phyloP scores from a whole-genome alignment of 2,329 filamentous ascomycete genomes.

The Arachnomyces sp. region DNA sequence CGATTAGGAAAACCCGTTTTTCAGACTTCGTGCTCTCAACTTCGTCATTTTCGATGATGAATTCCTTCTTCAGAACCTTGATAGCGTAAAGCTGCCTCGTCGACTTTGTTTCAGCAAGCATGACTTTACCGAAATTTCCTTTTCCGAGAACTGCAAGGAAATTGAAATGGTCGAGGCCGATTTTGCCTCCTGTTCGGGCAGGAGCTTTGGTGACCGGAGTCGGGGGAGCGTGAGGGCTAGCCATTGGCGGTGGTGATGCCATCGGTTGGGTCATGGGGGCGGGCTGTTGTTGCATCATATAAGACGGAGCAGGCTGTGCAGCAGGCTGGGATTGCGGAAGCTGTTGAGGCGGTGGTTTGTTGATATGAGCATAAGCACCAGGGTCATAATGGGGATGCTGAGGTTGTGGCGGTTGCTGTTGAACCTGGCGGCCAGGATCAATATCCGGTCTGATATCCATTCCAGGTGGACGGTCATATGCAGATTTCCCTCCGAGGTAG shows the following conservation, averaged over 20 bases:
- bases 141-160: constrained; percentile 97
- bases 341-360: constrained; percentile 13
- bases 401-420: constrained; percentile 34
- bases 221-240: constrained; percentile 22
- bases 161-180: constrained; percentile 97
- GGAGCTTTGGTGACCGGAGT: constrained; percentile 31
- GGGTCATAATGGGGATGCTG: constrained; percentile 40
- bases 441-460: constrained; percentile 6
- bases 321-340: constrained; percentile 15
- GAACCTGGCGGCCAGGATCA: constrained; percentile 30
- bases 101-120: constrained; percentile 95
- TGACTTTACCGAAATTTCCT: constrained; percentile 99
- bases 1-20: constrained; percentile 93
- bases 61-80: constrained; percentile 98
- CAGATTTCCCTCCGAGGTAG: constrained; percentile 23
- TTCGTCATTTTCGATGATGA: constrained; percentile 99
- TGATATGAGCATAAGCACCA: constrained; percentile 32
- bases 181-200: constrained; percentile 41
- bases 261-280: constrained; percentile 40
- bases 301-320: constrained; percentile 17
- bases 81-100: constrained; percentile 91
- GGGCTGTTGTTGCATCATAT: constrained; percentile 19
- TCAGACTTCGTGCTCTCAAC: constrained; percentile 96
- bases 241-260: constrained; percentile 27
- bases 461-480: constrained; percentile 25